phyloP scores from a whole-genome alignment of 306 rosid species.

The Oemleria cerasiformis region DNA sequence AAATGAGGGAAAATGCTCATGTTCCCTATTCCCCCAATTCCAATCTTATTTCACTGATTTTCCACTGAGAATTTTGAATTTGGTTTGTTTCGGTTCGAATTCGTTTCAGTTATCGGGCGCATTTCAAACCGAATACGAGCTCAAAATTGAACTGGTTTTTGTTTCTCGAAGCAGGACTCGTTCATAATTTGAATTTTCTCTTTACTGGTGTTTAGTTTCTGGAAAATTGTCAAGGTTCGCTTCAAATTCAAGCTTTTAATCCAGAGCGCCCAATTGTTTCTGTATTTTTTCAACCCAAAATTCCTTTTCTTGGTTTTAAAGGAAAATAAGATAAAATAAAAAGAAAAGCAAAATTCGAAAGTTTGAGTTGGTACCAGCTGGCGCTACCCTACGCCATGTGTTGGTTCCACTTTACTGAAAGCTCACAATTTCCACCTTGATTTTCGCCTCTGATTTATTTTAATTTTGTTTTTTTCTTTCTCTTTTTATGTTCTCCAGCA shows the following conservation, averaged over 20 bases:
- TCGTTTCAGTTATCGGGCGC: not conserved
- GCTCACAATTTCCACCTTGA: slow-evolving; percentile 7
- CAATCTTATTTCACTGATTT: not conserved
- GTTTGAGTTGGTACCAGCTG: slow-evolving; percentile 35
- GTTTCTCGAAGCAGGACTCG: too few species aligned
- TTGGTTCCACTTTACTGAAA: slow-evolving; percentile 12
- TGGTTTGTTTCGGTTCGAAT: not conserved
- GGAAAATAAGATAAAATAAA: not conserved
- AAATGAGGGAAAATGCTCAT: not conserved
- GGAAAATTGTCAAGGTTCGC: slow-evolving; percentile 6
- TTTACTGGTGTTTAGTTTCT: not conserved
- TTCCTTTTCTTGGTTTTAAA: not conserved
- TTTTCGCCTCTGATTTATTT: slow-evolving; percentile 7
- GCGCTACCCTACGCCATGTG: slow-evolving; percentile 27
- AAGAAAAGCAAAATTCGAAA: not conserved
- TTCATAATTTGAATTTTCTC: not conserved
- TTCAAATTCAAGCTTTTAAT: not conserved
- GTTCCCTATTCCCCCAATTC: not conserved
- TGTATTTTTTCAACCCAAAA: not conserved
- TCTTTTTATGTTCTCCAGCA: not conserved
- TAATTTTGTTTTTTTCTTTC: not conserved
- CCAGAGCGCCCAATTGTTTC: not conserved
- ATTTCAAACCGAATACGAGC: not conserved
- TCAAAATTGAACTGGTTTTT: not conserved
- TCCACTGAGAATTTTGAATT: not conserved